These are phyloP conservation scores for Fraxinus americana DNA, from an alignment of 257 asterid species.

Conservation along the genomic window DNA sequence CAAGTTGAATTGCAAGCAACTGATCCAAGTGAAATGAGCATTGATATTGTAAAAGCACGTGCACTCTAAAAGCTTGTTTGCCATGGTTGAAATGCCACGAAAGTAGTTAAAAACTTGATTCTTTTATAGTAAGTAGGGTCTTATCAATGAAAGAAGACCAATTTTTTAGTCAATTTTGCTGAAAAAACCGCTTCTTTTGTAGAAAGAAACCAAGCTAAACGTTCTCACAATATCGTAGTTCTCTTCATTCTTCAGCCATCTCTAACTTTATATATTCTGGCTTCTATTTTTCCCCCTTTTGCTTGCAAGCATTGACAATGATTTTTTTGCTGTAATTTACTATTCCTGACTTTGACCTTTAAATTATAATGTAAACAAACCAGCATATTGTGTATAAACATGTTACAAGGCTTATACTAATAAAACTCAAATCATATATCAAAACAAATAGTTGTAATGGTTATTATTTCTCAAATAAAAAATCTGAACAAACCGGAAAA, in stretches of 20 bases:
- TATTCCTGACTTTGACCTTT: too few species aligned
- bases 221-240: not conserved
- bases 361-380: too few species aligned
- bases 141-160: not conserved
- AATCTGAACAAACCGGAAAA: too few species aligned
- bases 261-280: not conserved
- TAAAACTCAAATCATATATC: too few species aligned
- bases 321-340: not conserved
- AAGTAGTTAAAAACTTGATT: not conserved
- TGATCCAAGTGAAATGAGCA: constrained; percentile 36
- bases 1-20: constrained; percentile 37
- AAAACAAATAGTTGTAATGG: too few species aligned
- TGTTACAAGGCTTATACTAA: too few species aligned
- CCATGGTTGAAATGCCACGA: not conserved
- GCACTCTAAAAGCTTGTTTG: not conserved
- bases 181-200: too few species aligned
- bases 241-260: not conserved
- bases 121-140: not conserved
- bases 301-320: not conserved
- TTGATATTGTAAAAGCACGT: constrained; percentile 33
- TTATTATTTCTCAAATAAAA: too few species aligned
- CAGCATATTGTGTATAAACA: too few species aligned
- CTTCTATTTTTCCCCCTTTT: not conserved
- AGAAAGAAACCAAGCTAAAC: not conserved
- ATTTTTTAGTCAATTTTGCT: not conserved